Evolutionary conservation across 108 stramenopile genomes (phyloP).

Genomic region (Nitzschia palea): DNA sequence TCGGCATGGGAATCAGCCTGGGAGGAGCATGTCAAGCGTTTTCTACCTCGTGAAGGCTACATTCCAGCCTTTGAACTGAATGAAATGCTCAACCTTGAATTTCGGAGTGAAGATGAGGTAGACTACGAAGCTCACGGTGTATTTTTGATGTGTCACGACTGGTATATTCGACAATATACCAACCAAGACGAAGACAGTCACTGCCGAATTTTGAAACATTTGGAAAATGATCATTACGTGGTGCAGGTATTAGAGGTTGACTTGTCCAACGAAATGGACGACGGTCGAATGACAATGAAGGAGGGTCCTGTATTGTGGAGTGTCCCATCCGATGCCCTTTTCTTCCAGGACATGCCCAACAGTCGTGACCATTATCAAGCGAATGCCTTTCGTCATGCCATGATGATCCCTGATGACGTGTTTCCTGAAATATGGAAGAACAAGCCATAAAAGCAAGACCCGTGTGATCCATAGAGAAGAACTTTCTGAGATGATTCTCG

Average conservation of each 20-base stretch:
- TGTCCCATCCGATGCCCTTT: slow-evolving; percentile 37
- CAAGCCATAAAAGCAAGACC: not conserved
- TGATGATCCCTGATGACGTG: slow-evolving; percentile 72
- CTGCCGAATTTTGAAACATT: slow-evolving; percentile 26
- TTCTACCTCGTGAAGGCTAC: slow-evolving; percentile 22
- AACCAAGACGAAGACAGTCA: not conserved
- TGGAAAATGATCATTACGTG: slow-evolving; percentile 13
- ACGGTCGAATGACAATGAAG: not conserved
- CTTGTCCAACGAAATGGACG: not conserved
- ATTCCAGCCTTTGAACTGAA: slow-evolving; percentile 27
- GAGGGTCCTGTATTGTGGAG: slow-evolving; percentile 7
- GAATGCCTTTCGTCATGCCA: slow-evolving; percentile 76
- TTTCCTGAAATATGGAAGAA: slow-evolving; percentile 42
- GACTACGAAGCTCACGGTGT: slow-evolving; percentile 21
- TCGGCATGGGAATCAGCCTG: slow-evolving; percentile 68
- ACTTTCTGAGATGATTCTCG: too few relatives aligned
- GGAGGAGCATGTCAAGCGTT: slow-evolving; percentile 36
- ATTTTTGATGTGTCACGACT: slow-evolving; percentile 5
- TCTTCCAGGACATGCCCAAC: slow-evolving; percentile 39
- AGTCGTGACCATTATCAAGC: slow-evolving; percentile 36
- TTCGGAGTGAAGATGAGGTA: slow-evolving; percentile 19
- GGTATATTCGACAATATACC: slow-evolving; percentile 18
- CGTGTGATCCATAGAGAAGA: too few relatives aligned
- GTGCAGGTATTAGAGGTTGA: slow-evolving; percentile 10
- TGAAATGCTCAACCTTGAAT: slow-evolving; percentile 3